These are phyloP conservation scores for Geotrichum reessii DNA, from an alignment of 1,139 yeast genomes.

Conservation along the genomic window DNA sequence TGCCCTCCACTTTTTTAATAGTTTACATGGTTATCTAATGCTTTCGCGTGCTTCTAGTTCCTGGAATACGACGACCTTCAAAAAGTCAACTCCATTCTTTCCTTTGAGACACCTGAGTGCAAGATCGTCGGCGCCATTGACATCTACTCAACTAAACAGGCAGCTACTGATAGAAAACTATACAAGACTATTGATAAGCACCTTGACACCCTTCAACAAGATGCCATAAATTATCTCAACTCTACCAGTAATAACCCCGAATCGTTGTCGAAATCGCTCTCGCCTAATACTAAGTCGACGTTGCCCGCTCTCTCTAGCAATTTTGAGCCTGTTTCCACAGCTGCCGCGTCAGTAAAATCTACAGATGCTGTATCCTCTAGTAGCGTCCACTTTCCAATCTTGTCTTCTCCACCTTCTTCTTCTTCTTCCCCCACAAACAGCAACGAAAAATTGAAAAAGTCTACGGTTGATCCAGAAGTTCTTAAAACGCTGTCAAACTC, in stretches of 20 bases:
- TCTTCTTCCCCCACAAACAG: constrained; percentile 12
- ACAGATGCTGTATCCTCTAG: not conserved
- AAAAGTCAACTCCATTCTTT: constrained; percentile 77
- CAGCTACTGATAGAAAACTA: constrained; percentile 80
- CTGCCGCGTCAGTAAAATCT: not conserved
- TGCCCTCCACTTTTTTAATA: not conserved
- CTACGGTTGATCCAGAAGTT: constrained; percentile 6
- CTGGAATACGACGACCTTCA: constrained; percentile 90
- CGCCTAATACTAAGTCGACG: constrained; percentile 16
- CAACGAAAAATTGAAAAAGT: constrained; percentile 7
- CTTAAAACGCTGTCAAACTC: constrained; percentile 14
- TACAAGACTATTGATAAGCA: constrained; percentile 84
- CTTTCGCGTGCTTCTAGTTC: constrained; percentile 44
- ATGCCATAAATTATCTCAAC: constrained; percentile 20
- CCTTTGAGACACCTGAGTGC: constrained; percentile 82
- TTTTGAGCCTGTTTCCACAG: not conserved
- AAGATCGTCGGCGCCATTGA: constrained; percentile 92
- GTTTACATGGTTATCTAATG: not conserved
- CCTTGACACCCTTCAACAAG: constrained; percentile 29
- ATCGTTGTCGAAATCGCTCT: constrained; percentile 22
- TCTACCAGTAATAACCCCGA: constrained; percentile 19
- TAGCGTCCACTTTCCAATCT: constrained; percentile 1
- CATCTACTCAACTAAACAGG: constrained; percentile 87
- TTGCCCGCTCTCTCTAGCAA: constrained; percentile 18
- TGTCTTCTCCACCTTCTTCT: constrained; percentile 13